Conservation (phyloP, 768 basidiomycete species). For the Suillus occidentalis region DNA sequence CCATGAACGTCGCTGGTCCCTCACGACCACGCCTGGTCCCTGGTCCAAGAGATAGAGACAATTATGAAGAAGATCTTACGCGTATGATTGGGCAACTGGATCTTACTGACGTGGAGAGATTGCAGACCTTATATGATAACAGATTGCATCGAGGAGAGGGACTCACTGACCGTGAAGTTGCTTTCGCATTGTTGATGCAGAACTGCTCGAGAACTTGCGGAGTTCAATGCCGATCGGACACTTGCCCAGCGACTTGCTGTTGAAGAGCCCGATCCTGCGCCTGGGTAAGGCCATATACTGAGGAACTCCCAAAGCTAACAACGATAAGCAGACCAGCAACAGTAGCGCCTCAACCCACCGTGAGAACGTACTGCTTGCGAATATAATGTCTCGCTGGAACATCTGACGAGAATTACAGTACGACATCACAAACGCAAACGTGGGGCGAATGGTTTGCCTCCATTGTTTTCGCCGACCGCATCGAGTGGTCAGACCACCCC, state of each 20-base stretch:
- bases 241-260: conserved; percentile 22
- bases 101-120: conserved; percentile 20
- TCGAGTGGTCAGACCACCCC: neutral
- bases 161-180: conserved; percentile 25
- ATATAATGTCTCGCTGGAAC: neutral
- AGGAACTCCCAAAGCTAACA: neutral
- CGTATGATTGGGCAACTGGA: conserved; percentile 21
- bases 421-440: conserved; percentile 1
- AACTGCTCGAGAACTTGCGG: conserved; percentile 21
- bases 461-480: neutral
- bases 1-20: conserved; percentile 29
- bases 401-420: neutral
- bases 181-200: conserved; percentile 24
- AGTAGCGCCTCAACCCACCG: neutral
- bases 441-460: conserved; percentile 24
- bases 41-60: conserved; percentile 19
- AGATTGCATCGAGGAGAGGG: conserved; percentile 8
- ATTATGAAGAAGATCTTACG: conserved; percentile 27
- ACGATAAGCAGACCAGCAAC: neutral
- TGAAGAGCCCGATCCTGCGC: conserved; percentile 4
- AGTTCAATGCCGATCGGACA: conserved; percentile 20
- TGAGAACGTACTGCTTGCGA: neutral
- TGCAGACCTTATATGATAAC: conserved; percentile 12
- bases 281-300: neutral
- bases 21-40: conserved; percentile 13